Evolutionary conservation across 306 rosid genomes (phyloP), one percentile per base, ranked within the genome.

Genomic region (Alnus glutinosa): DNA sequence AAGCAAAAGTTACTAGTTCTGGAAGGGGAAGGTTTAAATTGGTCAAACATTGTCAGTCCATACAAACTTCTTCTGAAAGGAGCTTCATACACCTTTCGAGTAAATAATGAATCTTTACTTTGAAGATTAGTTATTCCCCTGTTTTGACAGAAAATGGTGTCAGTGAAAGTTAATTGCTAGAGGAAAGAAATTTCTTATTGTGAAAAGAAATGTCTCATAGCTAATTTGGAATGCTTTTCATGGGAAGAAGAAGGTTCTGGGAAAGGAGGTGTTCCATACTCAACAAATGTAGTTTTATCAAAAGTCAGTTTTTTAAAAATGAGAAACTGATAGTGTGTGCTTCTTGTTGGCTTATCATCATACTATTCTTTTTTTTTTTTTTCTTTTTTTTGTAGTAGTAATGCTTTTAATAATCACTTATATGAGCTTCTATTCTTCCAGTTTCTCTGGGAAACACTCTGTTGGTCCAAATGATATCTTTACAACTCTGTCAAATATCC

Each of bases 401-500:
- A 28, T 10, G 34, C 28, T 77, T 73, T 28, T 55, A 50, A 23
- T 42, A 52, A 39, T 36, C 36, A 59, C 75, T 77, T 13, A 79
- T 61, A 2, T 66, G 15, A 30, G 30, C 62, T 78, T 75, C 14
- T 55, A 55, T 32, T 42, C 75, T 69, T 78, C 62, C 72, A 95
- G 98, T 84, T 95, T 92, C 85, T 90, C 97, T 39, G 97, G 91
- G 54, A 86, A 95, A 87, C 90, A 91, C 61, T 79, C 83, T 46
- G 51, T 77, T 62, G 98, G 98, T 79, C 86, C 90, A 79, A 84
- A 79, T 62, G 88, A 83, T 51, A 91, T 92, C 59, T 89, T 91
- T 47, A 73, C 82, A 2, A 70, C 85, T 19, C 83, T 92, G 58
- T 91, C 98, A 19, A 88, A 85, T 49, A 88, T 91, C 46, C 86